Evolutionary conservation across 2,329 filamentous ascomycete species (phyloP), one percentile per base, ranked within the genome.

Genomic region (Aspergillus quadrilineatus): DNA sequence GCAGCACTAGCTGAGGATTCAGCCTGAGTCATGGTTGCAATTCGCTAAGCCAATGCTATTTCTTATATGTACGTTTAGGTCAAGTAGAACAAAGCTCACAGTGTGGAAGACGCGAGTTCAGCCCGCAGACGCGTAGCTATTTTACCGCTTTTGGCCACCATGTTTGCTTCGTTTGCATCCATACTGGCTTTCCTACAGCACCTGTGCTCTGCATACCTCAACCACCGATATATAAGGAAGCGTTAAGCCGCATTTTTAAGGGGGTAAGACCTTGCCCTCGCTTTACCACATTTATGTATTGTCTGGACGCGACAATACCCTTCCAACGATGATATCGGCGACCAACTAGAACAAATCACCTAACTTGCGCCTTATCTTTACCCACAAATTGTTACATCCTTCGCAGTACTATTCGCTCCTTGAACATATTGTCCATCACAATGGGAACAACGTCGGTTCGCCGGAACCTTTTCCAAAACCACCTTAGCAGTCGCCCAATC

Each of bases 1-100:
- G 74, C 69, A 55, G 73, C 77, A 48, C 72, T 73, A 29, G 73
- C 70, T 22, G 78, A 80, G 22, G 78, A 80, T 65, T 80, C 78
- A 53, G 77, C 75, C 64, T 79, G 74, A 17, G 63, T 69, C 75
- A 78, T 78, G 34, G 44, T 69, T 50, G 46, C 9, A n/a, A 10
- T 26, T 50, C 15, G 30, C 30, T 41, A 49, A 12, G 12, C 2
- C 14, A 43, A 17, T 32, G 39, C 1, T 6, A 15, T 42, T 42
- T 26, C n/a, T 17, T 47, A n/a, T 29, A 39, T 30, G n/a, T 51
- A 34, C 17, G 10, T 10, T 48, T 22, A 28, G 43, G 34, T 15
- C 10, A 17, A 28, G 39, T n/a, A 6, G 41, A 42, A 26, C 17
- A 43, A 43, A 14, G 48, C 28, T 43, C 29, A 30, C 12, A 50